Base-by-base conservation (phyloP, 768 basidiomycete species). In the Termitomyces titanicus region DNA sequence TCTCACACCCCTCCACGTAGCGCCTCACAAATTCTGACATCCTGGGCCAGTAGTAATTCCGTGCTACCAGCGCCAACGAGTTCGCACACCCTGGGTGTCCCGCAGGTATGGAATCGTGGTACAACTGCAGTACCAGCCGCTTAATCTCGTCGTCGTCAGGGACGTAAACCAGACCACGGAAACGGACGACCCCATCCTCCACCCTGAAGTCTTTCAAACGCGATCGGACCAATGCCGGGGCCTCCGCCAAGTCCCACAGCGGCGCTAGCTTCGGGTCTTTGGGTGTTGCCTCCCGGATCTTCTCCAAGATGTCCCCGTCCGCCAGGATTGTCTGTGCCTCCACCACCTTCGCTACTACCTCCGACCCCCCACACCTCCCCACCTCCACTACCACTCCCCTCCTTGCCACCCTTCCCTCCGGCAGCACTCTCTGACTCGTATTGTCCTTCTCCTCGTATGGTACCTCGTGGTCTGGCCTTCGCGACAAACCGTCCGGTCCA, bases 91-190 rank as follows among this genome's bases (percentile, higher is more conserved):
- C 42, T 9, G 48, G 48, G 35, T 55, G 47, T 8, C 29, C 54
- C 6, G 35, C 42, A 4, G 37, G 13, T 3, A 24, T 49, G 0
- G 48, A 50, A 68, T 58, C n/a, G 61, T 65, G 24, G 37, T 55
- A 62, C 70, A 74, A 53, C 71, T 73, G 29, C 58, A 63, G 5
- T 73, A 61, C 54, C 22, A 27, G 20, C 1, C 51, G 20, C 0
- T 31, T 8, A 17, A 60, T 44, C n/a, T 60, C 51, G 17, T 27
- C 11, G 34, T 22, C 20, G 5, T 57, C 37, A 18, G 51, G 51
- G 13, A 60, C 51, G 50, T 60, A 60, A 40, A 60, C 50, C 3
- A 27, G 27, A 9, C 52, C 55, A 3, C 44, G 55, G 47, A 59
- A 61, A 17, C 31, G 12, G 62, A 49, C 72, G 6, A 37, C 3